phyloP scores from a whole-genome alignment of 306 rosid genomes.

The Trifolium pratense region DNA sequence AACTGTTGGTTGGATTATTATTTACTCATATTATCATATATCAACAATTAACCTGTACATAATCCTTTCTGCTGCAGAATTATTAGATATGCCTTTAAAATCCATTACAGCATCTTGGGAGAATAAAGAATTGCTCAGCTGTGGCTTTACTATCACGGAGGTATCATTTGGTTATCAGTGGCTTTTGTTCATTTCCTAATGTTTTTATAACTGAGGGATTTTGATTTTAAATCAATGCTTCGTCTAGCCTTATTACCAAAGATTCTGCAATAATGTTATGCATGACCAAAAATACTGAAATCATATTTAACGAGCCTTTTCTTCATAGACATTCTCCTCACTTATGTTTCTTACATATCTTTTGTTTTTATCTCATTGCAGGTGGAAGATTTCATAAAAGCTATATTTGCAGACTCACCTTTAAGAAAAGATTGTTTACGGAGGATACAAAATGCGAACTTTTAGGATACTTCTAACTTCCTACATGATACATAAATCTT shows the following conservation, averaged over 20 bases:
- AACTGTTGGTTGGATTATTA: constrained; percentile 18
- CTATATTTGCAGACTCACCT: constrained; percentile 85
- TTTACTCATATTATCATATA: constrained; percentile 32
- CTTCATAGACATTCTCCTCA: neutral
- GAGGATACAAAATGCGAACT: constrained; percentile 62
- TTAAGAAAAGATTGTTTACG: constrained; percentile 78
- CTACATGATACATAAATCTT: neutral
- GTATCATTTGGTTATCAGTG: constrained; percentile 51
- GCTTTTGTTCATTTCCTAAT: neutral
- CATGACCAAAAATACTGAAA: constrained; percentile 16
- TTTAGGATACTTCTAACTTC: constrained; percentile 45
- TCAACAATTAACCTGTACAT: constrained; percentile 32
- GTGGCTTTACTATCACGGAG: constrained; percentile 74
- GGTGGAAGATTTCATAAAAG: constrained; percentile 80
- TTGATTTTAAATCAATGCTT: constrained; percentile 22
- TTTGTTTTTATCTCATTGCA: constrained; percentile 40
- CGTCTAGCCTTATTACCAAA: neutral
- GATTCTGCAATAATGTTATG: neutral
- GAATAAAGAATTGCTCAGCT: constrained; percentile 59
- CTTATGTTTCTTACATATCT: neutral
- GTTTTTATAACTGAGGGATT: neutral
- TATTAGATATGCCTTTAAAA: constrained; percentile 88
- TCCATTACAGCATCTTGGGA: constrained; percentile 88
- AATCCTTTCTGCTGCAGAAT: constrained; percentile 54
- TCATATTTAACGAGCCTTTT: constrained; percentile 14